Percentiles rank a stretch among this genome's conserved stretches.
Conservation (phyloP, 768 basidiomycete species). For the Suillus variegatus region DNA sequence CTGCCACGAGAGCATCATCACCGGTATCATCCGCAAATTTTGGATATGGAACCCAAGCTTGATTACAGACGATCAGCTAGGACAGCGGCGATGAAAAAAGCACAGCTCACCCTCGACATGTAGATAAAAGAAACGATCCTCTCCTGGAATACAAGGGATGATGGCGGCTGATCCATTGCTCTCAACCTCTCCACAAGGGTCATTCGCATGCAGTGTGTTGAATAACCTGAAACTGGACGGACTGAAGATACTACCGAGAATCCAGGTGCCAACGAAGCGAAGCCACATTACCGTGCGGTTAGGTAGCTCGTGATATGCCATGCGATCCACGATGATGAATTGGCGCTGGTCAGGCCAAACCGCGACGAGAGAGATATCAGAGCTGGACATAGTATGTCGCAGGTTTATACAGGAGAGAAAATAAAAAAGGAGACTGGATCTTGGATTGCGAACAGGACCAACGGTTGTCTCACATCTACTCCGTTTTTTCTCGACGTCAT, state of each 20-base stretch:
- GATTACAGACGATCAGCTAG: not conserved
- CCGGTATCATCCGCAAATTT: not conserved
- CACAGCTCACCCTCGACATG: not conserved
- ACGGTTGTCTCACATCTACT: conserved; percentile 1
- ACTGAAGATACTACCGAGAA: conserved; percentile 2
- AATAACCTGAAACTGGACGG: not conserved
- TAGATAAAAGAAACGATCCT: conserved; percentile 2
- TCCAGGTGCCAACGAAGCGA: conserved; percentile 1
- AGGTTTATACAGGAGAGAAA: not conserved
- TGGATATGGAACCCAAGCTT: conserved; percentile 4
- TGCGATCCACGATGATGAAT: not conserved
- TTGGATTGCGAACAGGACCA: not conserved
- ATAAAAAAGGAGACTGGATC: no score
- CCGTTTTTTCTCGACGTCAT: not conserved
- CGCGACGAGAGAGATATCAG: conserved; percentile 8
- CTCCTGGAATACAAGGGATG: not conserved
- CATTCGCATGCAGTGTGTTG: not conserved
- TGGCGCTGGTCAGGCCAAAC: conserved; percentile 6
- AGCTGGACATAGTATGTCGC: not conserved
- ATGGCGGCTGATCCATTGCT: not conserved
- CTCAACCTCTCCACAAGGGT: not conserved
- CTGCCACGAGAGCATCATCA: not conserved
- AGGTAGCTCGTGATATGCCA: not conserved
- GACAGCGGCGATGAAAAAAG: not conserved
- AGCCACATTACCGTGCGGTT: not conserved